phyloP scores from a whole-genome alignment of 345 rosid species.

The Pistacia atlantica region DNA sequence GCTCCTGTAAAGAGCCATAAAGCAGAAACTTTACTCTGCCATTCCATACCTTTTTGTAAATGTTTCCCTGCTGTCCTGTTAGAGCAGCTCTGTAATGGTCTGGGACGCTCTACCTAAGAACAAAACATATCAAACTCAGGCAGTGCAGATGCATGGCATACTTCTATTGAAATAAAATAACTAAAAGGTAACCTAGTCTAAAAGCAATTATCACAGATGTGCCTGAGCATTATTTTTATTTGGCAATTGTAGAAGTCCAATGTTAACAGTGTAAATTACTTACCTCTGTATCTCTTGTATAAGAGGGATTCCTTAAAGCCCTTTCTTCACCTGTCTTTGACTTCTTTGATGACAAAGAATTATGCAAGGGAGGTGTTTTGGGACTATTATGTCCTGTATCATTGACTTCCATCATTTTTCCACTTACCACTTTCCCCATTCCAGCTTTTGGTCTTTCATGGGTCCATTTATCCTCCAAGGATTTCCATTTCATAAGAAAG shows the following conservation, averaged over 20 bases:
- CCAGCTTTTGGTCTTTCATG: slow-evolving; percentile 22
- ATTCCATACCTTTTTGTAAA: slow-evolving; percentile 60
- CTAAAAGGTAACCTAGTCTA: no score
- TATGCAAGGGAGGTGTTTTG: slow-evolving; percentile 37
- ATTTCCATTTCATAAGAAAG: slow-evolving; percentile 71
- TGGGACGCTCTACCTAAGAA: slow-evolving; percentile 43
- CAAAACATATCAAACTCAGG: slow-evolving; percentile 1
- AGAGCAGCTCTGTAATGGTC: slow-evolving; percentile 29
- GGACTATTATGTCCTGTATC: slow-evolving; percentile 36
- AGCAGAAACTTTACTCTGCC: slow-evolving; percentile 39
- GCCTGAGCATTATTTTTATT: not conserved
- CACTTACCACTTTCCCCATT: slow-evolving; percentile 25
- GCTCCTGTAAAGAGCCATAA: slow-evolving; percentile 32
- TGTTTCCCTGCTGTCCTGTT: slow-evolving; percentile 26
- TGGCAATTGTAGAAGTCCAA: not conserved
- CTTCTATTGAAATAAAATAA: no score
- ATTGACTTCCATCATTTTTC: slow-evolving; percentile 27
- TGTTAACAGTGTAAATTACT: slow-evolving; percentile 16
- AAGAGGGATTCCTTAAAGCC: slow-evolving; percentile 22
- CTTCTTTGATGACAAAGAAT: slow-evolving; percentile 31
- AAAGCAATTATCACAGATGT: not conserved
- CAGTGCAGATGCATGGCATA: not conserved
- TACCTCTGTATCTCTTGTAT: slow-evolving; percentile 37
- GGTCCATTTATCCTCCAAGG: slow-evolving; percentile 51
- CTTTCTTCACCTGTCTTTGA: slow-evolving; percentile 32